Conservation (phyloP, 2,329 filamentous ascomycete genomes). For the Trichophyton equinum region DNA sequence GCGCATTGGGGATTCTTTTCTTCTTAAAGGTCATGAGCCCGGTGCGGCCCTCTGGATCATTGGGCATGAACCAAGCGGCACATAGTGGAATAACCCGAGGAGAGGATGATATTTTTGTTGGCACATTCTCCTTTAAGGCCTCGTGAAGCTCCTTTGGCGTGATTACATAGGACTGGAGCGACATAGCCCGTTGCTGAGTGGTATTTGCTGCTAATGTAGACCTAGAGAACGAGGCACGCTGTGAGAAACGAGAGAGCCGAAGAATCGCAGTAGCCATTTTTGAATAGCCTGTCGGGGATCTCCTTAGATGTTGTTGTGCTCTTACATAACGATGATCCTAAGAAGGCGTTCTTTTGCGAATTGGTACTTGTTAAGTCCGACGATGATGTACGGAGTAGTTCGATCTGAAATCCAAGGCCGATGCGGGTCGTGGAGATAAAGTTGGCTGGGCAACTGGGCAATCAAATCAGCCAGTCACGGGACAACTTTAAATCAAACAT, state of each 20-base stretch:
- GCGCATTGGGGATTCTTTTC: conserved; percentile 72
- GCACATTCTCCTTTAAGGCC: conserved; percentile 70
- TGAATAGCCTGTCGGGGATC: neutral
- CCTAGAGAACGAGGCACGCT: conserved; percentile 7
- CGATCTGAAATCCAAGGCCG: neutral
- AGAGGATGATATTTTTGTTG: conserved; percentile 65
- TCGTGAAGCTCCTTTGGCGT: conserved; percentile 69
- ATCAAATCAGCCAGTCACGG: neutral
- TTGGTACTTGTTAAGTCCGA: too few species aligned
- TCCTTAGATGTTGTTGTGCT: neutral
- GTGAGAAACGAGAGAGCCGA: conserved; percentile 17
- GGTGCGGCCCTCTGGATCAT: conserved; percentile 60
- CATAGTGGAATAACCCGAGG: conserved; percentile 80
- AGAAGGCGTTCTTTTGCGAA: neutral
- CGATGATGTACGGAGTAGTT: neutral
- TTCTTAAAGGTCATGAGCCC: conserved; percentile 71
- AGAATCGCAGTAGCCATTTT: conserved; percentile 27
- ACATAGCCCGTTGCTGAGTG: conserved; percentile 33
- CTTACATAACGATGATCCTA: conserved; percentile 19
- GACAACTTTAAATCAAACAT: neutral
- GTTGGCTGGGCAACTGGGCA: conserved; percentile 1
- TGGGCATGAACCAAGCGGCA: conserved; percentile 92
- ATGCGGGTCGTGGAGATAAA: neutral
- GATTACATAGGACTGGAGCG: conserved; percentile 72
- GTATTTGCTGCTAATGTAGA: conserved; percentile 9